Percentiles rank a stretch among this genome's conserved stretches.
Evolutionary conservation across 495 filamentous ascomycete genomes (phyloP).

Genomic region (Aspergillus baeticus): DNA sequence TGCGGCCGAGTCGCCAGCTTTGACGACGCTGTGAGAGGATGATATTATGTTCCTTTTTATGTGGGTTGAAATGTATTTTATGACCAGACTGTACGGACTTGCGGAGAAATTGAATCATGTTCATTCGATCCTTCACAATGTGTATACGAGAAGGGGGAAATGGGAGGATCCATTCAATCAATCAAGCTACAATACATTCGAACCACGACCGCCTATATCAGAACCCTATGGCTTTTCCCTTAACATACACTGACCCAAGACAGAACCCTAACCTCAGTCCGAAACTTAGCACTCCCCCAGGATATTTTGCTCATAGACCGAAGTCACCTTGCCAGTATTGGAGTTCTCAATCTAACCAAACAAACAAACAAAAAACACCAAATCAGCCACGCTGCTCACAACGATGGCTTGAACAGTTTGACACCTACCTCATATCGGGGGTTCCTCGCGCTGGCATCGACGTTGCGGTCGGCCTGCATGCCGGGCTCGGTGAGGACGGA

Average conservation of each 20-base stretch:
- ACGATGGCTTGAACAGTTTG: too few relatives aligned
- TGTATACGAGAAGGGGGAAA: too few relatives aligned
- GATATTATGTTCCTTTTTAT: too few relatives aligned
- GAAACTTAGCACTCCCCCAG: conserved; percentile 16
- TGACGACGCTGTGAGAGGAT: conserved; percentile 38
- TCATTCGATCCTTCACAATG: too few relatives aligned
- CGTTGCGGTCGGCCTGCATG: conserved; percentile 19
- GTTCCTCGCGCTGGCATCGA: conserved; percentile 15
- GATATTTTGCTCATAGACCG: conserved; percentile 22
- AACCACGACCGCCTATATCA: background rate
- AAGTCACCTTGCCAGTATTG: conserved; percentile 18
- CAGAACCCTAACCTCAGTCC: too few relatives aligned
- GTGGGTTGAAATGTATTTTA: too few relatives aligned
- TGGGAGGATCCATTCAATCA: too few relatives aligned
- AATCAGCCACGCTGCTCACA: background rate
- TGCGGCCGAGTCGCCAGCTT: conserved; percentile 48
- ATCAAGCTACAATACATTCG: too few relatives aligned
- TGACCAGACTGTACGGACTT: too few relatives aligned
- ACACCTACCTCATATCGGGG: conserved; percentile 23
- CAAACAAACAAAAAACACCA: background rate
- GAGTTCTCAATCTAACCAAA: conserved; percentile 19
- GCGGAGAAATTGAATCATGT: too few relatives aligned
- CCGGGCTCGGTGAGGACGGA: conserved; percentile 19
- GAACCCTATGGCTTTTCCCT: too few relatives aligned
- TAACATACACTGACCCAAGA: too few relatives aligned